These are phyloP conservation scores for Wickerhamomyces kurtzmanii DNA, from an alignment of 805 yeast genomes.

Conservation along the genomic window DNA sequence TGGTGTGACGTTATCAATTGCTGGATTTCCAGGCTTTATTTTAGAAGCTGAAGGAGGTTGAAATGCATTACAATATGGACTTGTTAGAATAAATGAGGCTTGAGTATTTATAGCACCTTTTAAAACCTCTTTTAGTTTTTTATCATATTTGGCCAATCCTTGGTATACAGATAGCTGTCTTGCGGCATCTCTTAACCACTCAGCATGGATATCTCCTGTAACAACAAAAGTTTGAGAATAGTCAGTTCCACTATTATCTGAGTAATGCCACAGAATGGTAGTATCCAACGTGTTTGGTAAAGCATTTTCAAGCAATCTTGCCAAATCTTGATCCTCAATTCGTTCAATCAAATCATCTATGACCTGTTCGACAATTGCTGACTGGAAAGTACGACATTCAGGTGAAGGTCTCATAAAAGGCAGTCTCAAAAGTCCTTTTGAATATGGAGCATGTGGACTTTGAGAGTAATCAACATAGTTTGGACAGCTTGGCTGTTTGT, in stretches of 20 bases:
- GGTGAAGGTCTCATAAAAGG: conserved; percentile 73
- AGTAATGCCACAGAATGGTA: conserved; percentile 63
- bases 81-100: conserved; percentile 45
- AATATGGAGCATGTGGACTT: conserved; percentile 42
- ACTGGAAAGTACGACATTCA: conserved; percentile 64
- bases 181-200: conserved; percentile 86
- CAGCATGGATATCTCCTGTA: conserved; percentile 91
- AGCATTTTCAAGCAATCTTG: conserved; percentile 69
- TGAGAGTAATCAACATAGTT: conserved; percentile 55
- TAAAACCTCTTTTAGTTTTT: conserved; percentile 37
- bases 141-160: conserved; percentile 45
- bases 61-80: conserved; percentile 88
- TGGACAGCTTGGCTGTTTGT: too few relatives aligned
- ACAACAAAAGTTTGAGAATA: conserved; percentile 64
- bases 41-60: conserved; percentile 58
- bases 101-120: conserved; percentile 79
- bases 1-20: conserved; percentile 60
- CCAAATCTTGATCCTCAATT: conserved; percentile 55
- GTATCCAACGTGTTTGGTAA: conserved; percentile 87
- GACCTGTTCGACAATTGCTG: conserved; percentile 50
- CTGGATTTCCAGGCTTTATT: conserved; percentile 37
- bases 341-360: conserved; percentile 40
- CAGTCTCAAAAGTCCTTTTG: conserved; percentile 41
- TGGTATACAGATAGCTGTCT: conserved; percentile 74
- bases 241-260: conserved; percentile 5